Evolutionary conservation across 805 yeast species (phyloP).

Genomic region (Wickerhamiella shivajii): DNA sequence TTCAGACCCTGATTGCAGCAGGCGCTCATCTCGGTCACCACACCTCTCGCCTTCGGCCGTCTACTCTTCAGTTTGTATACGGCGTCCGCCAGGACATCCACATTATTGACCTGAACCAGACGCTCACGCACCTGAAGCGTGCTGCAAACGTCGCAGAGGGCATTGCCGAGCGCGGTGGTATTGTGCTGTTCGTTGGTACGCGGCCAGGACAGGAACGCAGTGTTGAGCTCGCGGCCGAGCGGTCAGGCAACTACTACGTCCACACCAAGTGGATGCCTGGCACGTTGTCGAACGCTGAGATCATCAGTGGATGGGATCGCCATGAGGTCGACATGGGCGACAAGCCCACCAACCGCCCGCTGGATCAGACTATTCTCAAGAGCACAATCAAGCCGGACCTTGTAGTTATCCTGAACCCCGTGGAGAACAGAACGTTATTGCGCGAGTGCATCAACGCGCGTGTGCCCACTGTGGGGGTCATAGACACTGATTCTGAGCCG

Average conservation of each 20-base stretch:
- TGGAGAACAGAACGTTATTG: constrained; percentile 66
- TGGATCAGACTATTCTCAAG: constrained; percentile 33
- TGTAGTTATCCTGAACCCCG: constrained; percentile 73
- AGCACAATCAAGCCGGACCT: constrained; percentile 73
- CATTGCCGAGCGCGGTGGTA: constrained; percentile 71
- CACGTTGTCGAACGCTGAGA: constrained; percentile 71
- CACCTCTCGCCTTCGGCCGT: constrained; percentile 49
- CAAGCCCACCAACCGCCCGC: constrained; percentile 43
- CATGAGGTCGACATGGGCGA: constrained; percentile 69
- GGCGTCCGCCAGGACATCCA: constrained; percentile 88
- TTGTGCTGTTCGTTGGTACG: constrained; percentile 74
- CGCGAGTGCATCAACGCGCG: constrained; percentile 68
- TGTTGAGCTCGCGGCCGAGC: constrained; percentile 63
- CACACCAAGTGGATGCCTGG: constrained; percentile 89
- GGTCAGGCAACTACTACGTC: constrained; percentile 69
- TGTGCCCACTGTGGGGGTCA: constrained; percentile 84
- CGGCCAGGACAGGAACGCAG: constrained; percentile 61
- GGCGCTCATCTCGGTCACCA: constrained; percentile 94
- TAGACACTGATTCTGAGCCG: constrained; percentile 91
- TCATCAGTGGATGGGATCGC: constrained; percentile 46
- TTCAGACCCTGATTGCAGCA: constrained; percentile 67
- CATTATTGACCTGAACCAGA: constrained; percentile 78
- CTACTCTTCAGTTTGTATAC: constrained; percentile 72
- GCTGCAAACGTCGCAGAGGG: constrained; percentile 80
- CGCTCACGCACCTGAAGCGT: constrained; percentile 56